Conservation (phyloP, 495 filamentous ascomycete species). For the Penicillium dipodomyicola region DNA sequence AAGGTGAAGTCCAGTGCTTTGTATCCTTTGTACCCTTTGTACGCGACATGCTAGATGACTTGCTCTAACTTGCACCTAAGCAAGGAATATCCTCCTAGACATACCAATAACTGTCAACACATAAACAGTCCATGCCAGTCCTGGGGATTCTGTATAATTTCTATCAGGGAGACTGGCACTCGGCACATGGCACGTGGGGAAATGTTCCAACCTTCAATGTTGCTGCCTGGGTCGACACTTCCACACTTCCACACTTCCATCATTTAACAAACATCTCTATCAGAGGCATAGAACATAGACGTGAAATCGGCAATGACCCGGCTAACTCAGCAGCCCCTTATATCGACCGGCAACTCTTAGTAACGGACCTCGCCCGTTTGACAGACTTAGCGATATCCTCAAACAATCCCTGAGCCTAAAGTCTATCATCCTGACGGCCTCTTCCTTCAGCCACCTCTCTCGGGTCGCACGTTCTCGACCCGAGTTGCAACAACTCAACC, state of each 20-base stretch:
- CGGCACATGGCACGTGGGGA: background rate
- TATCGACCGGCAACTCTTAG: background rate
- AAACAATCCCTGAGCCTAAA: conserved; percentile 1
- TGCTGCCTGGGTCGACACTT: too few species aligned
- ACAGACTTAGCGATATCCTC: conserved; percentile 3
- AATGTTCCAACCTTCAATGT: background rate
- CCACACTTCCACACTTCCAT: too few species aligned
- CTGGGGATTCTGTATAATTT: too few species aligned
- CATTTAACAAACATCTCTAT: background rate
- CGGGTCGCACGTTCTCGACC: conserved; percentile 3
- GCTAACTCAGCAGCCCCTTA: background rate
- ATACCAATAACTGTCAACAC: too few species aligned
- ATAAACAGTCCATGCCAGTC: too few species aligned
- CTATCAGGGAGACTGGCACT: too few species aligned
- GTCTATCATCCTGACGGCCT: conserved; percentile 9
- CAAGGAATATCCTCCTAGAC: too few species aligned
- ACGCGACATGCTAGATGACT: too few species aligned
- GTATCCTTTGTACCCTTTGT: too few species aligned
- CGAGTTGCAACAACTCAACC: conserved; percentile 12
- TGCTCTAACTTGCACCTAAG: too few species aligned
- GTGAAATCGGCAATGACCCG: background rate
- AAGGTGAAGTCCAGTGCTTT: too few species aligned
- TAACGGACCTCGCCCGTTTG: conserved; percentile 1
- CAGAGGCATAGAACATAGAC: background rate
- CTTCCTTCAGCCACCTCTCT: conserved; percentile 6